Percentiles rank a stretch among this genome's conserved stretches.
phyloP scores from a whole-genome alignment of 306 rosid species.

The Coriaria nepalensis region DNA sequence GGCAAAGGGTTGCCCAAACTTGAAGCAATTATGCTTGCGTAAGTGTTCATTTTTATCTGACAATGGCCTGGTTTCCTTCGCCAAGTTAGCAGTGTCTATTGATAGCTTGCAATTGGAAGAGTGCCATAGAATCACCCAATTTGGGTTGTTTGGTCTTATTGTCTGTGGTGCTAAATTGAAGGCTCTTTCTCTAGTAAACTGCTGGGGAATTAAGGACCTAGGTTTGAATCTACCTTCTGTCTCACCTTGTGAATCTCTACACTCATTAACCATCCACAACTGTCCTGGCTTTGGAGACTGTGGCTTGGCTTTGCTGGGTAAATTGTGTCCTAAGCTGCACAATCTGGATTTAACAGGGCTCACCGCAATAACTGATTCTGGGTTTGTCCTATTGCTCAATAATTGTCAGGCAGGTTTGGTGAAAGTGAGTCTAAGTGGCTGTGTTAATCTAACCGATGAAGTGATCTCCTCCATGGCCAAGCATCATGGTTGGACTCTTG shows the following conservation, averaged over 20 bases:
- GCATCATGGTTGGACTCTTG: constrained; percentile 58
- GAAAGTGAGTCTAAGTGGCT: constrained; percentile 61
- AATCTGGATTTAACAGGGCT: constrained; percentile 60
- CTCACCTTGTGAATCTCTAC: constrained; percentile 40
- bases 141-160: constrained; percentile 55
- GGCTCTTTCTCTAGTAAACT: constrained; percentile 48
- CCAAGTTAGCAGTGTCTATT: constrained; percentile 53
- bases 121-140: constrained; percentile 88
- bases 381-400: constrained; percentile 45
- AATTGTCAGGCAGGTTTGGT: constrained; percentile 57
- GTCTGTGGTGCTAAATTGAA: constrained; percentile 61
- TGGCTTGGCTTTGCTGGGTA: constrained; percentile 46
- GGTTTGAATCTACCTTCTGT: constrained; percentile 28
- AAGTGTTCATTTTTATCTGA: constrained; percentile 67
- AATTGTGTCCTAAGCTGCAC: constrained; percentile 60
- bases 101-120: constrained; percentile 76
- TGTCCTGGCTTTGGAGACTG: constrained; percentile 81
- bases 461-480: constrained; percentile 42
- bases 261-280: constrained; percentile 41
- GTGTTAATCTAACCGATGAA: constrained; percentile 55
- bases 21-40: constrained; percentile 41
- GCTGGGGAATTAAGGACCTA: constrained; percentile 70
- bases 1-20: constrained; percentile 84
- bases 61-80: constrained; percentile 56
- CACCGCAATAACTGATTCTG: constrained; percentile 54